Evolutionary conservation across 2,329 filamentous ascomycete species (phyloP), one percentile per base, ranked within the genome.

Genomic region (Talaromyces sp.): DNA sequence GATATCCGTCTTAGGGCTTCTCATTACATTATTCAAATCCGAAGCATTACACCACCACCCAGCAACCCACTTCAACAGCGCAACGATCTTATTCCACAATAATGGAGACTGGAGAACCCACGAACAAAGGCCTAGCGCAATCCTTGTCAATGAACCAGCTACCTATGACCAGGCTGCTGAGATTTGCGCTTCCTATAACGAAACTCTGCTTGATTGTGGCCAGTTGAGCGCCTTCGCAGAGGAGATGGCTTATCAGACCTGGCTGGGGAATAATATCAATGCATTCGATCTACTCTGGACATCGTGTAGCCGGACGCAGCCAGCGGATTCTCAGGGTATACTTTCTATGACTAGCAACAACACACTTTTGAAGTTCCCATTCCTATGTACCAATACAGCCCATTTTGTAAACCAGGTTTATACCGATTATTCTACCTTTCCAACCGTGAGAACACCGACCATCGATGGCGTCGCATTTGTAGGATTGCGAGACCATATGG

Each of bases 21-120:
- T 35, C 52, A 17, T 31, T 9, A n/a, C 43, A n/a, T 6, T 51
- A 36, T 41, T 22, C 22, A 21, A 11, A 36, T 37, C 57, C 50
- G 22, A 37, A 19, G 48, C 48, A 39, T 8, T 25, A n/a, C 3
- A 45, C 8, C 8, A 55, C 11, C 17, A 46, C 5, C 11, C 5
- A 15, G 35, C 35, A 8, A 6, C 46, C 6, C 48, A 11, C 13
- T 17, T 53, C 8, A 35, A 45, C 11, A 35, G 43, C 11, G 37
- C 57, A n/a, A 58, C 59, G 15, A 40, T 60, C 15, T 36, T 58
- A 7, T 60, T 50, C 11, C 56, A 54, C 33, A 60, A 58, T 6
- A 15, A 50, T 28, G 59, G 55, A 35, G 48, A 58, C 35, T 58
- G 59, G 55, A 45, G 31, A 10, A 35, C 35, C 11, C 59, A 60